Percentiles rank a stretch among this genome's conserved stretches.
Conservation (phyloP, 2,329 filamentous ascomycete genomes). For the Pseudocercospora cruenta region DNA sequence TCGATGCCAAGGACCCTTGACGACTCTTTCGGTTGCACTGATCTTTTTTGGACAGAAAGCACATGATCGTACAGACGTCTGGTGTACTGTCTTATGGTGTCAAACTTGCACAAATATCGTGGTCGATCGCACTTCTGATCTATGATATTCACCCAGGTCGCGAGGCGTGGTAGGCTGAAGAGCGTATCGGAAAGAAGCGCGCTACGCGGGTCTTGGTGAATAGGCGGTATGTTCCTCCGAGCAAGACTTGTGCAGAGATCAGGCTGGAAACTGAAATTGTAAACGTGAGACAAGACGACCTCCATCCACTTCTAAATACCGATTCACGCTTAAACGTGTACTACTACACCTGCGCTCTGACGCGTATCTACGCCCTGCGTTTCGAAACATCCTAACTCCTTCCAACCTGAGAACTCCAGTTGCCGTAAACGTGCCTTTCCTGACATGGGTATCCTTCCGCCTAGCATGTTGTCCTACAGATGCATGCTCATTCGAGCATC, state of each 20-base stretch:
- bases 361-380: neutral
- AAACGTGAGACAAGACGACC: neutral
- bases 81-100: neutral
- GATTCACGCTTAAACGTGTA: neutral
- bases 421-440: constrained; percentile 11
- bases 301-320: neutral
- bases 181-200: too few relatives aligned
- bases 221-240: too few relatives aligned
- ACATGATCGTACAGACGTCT: neutral
- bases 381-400: constrained; percentile 4
- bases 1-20: neutral
- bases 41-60: neutral
- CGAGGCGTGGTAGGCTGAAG: too few relatives aligned
- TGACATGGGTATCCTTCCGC: constrained; percentile 11
- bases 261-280: neutral
- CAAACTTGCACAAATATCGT: too few relatives aligned
- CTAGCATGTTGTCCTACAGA: constrained; percentile 3
- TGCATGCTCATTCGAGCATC: constrained; percentile 38
- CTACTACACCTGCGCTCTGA: constrained; percentile 5
- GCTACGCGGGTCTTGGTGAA: too few relatives aligned
- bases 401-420: constrained; percentile 8
- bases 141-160: too few relatives aligned
- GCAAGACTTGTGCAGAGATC: neutral
- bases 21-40: neutral
- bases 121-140: too few relatives aligned